Evolutionary conservation across 371 early-diverging fungal genomes (phyloP), one percentile per base, ranked within the genome.

Genomic region (Blakeslea trispora): DNA sequence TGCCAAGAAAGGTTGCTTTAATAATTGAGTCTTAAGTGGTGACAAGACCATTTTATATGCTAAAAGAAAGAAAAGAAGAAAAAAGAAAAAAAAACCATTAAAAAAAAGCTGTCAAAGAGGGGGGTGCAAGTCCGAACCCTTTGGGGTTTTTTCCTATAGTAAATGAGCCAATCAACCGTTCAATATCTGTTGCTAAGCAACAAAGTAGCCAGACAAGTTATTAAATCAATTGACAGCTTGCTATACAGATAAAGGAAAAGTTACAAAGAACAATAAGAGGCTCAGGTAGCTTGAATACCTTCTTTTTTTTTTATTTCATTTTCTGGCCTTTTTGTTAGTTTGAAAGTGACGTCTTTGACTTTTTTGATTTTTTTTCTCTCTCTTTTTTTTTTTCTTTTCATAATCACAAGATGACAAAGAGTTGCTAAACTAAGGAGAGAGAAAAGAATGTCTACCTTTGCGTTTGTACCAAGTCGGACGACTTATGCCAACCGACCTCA

Each of bases 361-460:
- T 14, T 19, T 15, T 49, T 14, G 34, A 7, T 37, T 18, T 32
- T 28, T 35, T 49, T 37, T 37, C 22, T 45, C 44, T 45, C 24
- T 55, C 18, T 28, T 50, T 40, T 21, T 51, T 23, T 47, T 50
- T 34, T 41, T 48, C 40, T 31, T 43, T 17, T 24, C 11, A 17
- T 28, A 44, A 35, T 44, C 22, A 35, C 44, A 46, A 50, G 34
- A 51, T 48, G 57, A 24, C 21, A 11, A 43, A 22, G 32, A 52
- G 39, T 28, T 24, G 39, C 28, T 19, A 39, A 28, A 9, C 7
- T 10, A 41, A 34, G 19, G 11, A 19, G 34, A 45, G 45, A 48
- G 17, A 42, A 50, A 50, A 39, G 50, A 54, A 64, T 64, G 64
- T 64, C 64, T 53, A 64, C 59, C 58, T 64, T 64, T 64, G 55